These are phyloP conservation scores for Fusarium luffae DNA, from an alignment of 2,329 filamentous ascomycete genomes.

Conservation along the genomic window DNA sequence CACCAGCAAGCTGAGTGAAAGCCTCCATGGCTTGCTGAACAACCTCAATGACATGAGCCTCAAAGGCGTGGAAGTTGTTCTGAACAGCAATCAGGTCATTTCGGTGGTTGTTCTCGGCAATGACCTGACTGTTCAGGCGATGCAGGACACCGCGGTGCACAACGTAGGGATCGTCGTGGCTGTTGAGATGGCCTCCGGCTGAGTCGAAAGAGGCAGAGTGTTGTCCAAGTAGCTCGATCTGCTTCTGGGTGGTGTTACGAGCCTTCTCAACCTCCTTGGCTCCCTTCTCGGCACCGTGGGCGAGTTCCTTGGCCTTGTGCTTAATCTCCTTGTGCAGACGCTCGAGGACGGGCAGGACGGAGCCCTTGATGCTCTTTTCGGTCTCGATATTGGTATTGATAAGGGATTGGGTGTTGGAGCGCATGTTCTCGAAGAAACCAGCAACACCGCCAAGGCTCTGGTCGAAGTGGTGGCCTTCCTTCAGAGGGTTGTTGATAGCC, in stretches of 20 bases:
- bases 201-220: slow-evolving; percentile 85
- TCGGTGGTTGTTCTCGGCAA: slow-evolving; percentile 95
- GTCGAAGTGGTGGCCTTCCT: slow-evolving; percentile 93
- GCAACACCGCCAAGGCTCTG: slow-evolving; percentile 87
- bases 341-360: slow-evolving; percentile 87
- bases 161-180: slow-evolving; percentile 87
- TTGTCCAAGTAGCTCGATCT: slow-evolving; percentile 92
- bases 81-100: slow-evolving; percentile 94
- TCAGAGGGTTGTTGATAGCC: slow-evolving; percentile 87
- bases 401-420: slow-evolving; percentile 90
- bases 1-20: slow-evolving; percentile 83
- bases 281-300: slow-evolving; percentile 81
- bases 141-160: slow-evolving; percentile 83
- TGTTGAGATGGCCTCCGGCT: slow-evolving; percentile 74
- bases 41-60: slow-evolving; percentile 84
- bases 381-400: slow-evolving; percentile 91
- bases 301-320: slow-evolving; percentile 91
- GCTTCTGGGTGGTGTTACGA: slow-evolving; percentile 87
- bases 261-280: slow-evolving; percentile 94
- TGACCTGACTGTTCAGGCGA: slow-evolving; percentile 87
- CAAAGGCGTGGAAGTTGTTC: slow-evolving; percentile 87
- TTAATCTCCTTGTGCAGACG: slow-evolving; percentile 96
- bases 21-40: slow-evolving; percentile 85
- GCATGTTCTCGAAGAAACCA: slow-evolving; percentile 93
- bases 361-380: slow-evolving; percentile 87